These are phyloP conservation scores for Amaranthus palmeri DNA, from an alignment of 148 eudicot species.

Conservation along the genomic window DNA sequence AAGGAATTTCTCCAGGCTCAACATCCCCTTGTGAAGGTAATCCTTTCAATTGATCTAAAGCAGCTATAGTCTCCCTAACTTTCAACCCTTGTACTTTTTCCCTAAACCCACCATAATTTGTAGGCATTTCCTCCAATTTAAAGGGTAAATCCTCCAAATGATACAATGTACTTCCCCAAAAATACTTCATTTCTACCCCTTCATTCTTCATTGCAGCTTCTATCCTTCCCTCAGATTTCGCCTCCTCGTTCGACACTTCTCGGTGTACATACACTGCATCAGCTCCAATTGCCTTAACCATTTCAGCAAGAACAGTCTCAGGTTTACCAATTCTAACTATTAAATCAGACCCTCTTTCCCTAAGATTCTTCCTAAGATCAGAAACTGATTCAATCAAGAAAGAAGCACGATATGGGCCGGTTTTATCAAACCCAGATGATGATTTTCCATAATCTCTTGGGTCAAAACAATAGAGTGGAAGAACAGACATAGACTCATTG, in stretches of 20 bases:
- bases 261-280: slow-evolving; percentile 74
- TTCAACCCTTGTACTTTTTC: slow-evolving; percentile 75
- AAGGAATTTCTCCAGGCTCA: slow-evolving; percentile 78
- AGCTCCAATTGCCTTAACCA: slow-evolving; percentile 76
- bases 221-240: slow-evolving; percentile 64
- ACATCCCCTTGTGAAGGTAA: slow-evolving; percentile 78
- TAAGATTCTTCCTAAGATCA: slow-evolving; percentile 62
- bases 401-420: slow-evolving; percentile 77
- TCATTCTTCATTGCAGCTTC: slow-evolving; percentile 73
- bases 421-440: slow-evolving; percentile 79
- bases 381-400: slow-evolving; percentile 74
- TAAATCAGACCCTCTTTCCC: slow-evolving; percentile 79
- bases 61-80: slow-evolving; percentile 76
- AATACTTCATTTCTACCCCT: slow-evolving; percentile 86
- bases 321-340: slow-evolving; percentile 83
- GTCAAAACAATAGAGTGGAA: slow-evolving; percentile 88
- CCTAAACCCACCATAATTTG: slow-evolving; percentile 85
- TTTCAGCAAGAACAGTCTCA: slow-evolving; percentile 61
- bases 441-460: slow-evolving; percentile 82
- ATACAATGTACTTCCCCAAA: slow-evolving; percentile 96
- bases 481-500: slow-evolving; percentile 67
- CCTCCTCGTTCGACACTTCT: slow-evolving; percentile 81
- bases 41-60: slow-evolving; percentile 72
- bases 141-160: slow-evolving; percentile 96
- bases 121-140: slow-evolving; percentile 77